Evolutionary conservation across 1,139 yeast species (phyloP), one percentile per base, ranked within the genome.

Genomic region (Nakaseomyces kungkrabaensis): DNA sequence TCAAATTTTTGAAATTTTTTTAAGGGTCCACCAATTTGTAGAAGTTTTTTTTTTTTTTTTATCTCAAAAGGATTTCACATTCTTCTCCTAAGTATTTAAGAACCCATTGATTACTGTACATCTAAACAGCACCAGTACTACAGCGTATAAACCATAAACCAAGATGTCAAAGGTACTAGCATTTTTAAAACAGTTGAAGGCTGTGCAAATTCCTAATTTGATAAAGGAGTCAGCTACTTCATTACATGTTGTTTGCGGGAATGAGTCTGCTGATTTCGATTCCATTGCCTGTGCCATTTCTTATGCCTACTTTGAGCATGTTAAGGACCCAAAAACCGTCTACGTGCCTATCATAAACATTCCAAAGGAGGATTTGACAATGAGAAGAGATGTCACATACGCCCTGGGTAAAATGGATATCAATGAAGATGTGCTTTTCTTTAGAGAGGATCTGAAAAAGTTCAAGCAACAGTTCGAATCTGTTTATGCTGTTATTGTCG

Each of bases 261-360:
- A 90, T 62, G 95, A 88, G 62, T 79, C 95, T 0, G 79, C 81
- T 26, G 96, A 90, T 66, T 71, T 90, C 69, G 98, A 90, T 66
- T 89, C 97, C 1, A 85, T 89, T 38, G 76, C 86, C 1, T 75
- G 84, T 53, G 84, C 96, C 0, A 70, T 92, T 5, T 62, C 85
- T 1, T 85, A 79, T 59, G 82, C 96, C 0, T 86, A 79, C 61
- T 73, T 82, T 52, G 62, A 69, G 51, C 65, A 72, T 53, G 50
- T 66, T 22, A 59, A 57, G 29, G 57, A 65, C 27, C 58, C 60
- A 26, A 51, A 51, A 37, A 49, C 51, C 24, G 49, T 59, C 5
- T 58, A 75, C 26, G 63, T 84, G 17, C 97, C 98, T 0, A 68
- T 89, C 52, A 70, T 90, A 48, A 86, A 87, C 61, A 83, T 90